Conservation (phyloP, 176 grass and related monocot genomes). For the Triticum monococcum region DNA sequence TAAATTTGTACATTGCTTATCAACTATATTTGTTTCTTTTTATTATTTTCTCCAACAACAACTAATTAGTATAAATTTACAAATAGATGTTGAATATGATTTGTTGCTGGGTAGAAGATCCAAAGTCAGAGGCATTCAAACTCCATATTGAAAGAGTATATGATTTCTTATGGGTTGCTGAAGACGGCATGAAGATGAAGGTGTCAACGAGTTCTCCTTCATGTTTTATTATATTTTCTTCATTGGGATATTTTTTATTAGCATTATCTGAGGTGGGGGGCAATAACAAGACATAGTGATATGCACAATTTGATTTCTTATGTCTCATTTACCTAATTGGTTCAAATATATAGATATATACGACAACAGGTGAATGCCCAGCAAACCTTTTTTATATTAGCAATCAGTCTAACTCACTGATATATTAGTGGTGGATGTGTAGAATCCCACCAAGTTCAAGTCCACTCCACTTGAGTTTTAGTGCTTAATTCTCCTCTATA, state of each 20-base stretch:
- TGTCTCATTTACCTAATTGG: neutral
- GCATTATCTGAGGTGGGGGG: neutral
- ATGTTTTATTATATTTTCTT: neutral
- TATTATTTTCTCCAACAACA: neutral
- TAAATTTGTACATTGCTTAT: neutral
- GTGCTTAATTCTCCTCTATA: too few relatives aligned
- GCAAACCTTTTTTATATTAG: too few relatives aligned
- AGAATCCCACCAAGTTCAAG: too few relatives aligned
- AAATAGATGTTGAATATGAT: constrained; percentile 86
- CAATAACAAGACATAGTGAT: neutral
- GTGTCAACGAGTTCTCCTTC: neutral
- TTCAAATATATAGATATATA: too few relatives aligned
- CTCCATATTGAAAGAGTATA: constrained; percentile 62
- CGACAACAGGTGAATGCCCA: too few relatives aligned
- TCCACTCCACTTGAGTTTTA: too few relatives aligned
- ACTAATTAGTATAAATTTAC: neutral
- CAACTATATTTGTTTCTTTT: neutral
- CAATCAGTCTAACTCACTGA: too few relatives aligned
- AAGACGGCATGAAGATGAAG: constrained; percentile 99
- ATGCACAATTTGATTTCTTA: neutral
- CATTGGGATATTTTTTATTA: neutral
- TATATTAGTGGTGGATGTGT: too few relatives aligned
- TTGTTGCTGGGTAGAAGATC: constrained; percentile 86
- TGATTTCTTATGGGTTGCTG: constrained; percentile 87
- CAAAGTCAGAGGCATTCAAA: constrained; percentile 85